Conservation (phyloP, 2,329 filamentous ascomycete species). For the Pezicula carpinea region DNA sequence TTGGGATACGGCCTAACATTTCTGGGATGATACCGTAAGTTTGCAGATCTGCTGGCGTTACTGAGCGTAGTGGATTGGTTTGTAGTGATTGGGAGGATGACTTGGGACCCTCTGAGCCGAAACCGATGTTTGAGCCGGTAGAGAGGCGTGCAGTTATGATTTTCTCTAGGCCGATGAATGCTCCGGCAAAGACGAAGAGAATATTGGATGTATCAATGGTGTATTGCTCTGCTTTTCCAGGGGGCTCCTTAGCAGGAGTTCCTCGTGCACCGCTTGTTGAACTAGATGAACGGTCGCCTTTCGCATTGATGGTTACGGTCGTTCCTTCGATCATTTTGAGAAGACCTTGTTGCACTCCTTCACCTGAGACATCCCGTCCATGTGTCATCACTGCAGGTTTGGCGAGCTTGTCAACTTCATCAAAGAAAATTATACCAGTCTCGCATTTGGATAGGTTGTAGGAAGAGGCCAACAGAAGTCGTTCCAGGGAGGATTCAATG, state of each 20-base stretch:
- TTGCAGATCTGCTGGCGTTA: conserved; percentile 72
- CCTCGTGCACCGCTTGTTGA: conserved; percentile 18
- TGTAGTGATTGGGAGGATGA: conserved; percentile 58
- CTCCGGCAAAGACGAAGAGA: conserved; percentile 92
- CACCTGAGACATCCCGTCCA: conserved; percentile 89
- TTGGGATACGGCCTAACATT: conserved; percentile 90
- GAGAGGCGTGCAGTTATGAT: conserved; percentile 82
- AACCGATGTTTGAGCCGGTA: conserved; percentile 78
- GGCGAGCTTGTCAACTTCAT: conserved; percentile 97
- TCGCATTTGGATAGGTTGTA: conserved; percentile 83
- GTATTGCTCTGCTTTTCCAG: conserved; percentile 42
- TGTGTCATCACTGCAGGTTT: conserved; percentile 71
- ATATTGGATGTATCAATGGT: conserved; percentile 93
- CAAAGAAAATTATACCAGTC: conserved; percentile 88
- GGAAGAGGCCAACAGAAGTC: conserved; percentile 83
- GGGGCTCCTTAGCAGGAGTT: conserved; percentile 6
- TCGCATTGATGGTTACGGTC: conserved; percentile 86
- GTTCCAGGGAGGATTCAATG: conserved; percentile 91
- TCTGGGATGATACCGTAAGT: conserved; percentile 90
- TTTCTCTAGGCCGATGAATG: conserved; percentile 90
- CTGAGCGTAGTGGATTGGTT: conserved; percentile 55
- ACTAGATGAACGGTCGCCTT: conserved; percentile 50
- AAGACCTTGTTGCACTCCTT: conserved; percentile 93
- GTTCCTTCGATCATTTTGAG: conserved; percentile 96
- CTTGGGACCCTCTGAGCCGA: conserved; percentile 61